Evolutionary conservation across 805 yeast species (phyloP).

Genomic region (Nakazawaea populi): DNA sequence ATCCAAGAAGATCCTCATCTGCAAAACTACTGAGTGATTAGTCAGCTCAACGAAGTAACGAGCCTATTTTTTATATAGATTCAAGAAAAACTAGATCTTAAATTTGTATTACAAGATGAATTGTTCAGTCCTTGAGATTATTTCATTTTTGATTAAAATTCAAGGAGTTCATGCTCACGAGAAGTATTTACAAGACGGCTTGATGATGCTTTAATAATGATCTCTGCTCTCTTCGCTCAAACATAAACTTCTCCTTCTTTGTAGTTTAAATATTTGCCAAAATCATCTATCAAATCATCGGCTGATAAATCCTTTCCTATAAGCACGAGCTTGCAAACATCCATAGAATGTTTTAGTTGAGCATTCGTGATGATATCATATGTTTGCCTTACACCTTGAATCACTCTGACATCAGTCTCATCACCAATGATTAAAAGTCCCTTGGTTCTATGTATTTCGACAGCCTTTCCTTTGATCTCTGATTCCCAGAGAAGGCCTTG

Average conservation of each 20-base stretch:
- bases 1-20: background rate
- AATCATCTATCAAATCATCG: slow-evolving; percentile 27
- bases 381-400: slow-evolving; percentile 92
- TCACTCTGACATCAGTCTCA: slow-evolving; percentile 40
- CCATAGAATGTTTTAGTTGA: slow-evolving; percentile 25
- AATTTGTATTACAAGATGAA: too few relatives aligned
- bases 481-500: slow-evolving; percentile 77
- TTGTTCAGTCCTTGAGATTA: too few relatives aligned
- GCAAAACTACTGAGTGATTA: slow-evolving; percentile 2
- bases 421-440: slow-evolving; percentile 54
- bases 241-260: background rate
- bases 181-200: too few relatives aligned
- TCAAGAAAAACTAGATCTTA: too few relatives aligned
- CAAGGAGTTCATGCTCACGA: too few relatives aligned
- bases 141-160: too few relatives aligned
- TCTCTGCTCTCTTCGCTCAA: background rate
- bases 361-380: slow-evolving; percentile 65
- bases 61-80: background rate
- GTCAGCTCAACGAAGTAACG: too few relatives aligned
- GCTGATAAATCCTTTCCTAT: slow-evolving; percentile 62
- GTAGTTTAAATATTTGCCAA: slow-evolving; percentile 14
- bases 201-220: too few relatives aligned
- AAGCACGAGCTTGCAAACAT: slow-evolving; percentile 56
- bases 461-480: slow-evolving; percentile 31
- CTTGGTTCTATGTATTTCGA: slow-evolving; percentile 79